Conservation (phyloP, 2,329 filamentous ascomycete genomes). For the Botrytis hyacinthi region DNA sequence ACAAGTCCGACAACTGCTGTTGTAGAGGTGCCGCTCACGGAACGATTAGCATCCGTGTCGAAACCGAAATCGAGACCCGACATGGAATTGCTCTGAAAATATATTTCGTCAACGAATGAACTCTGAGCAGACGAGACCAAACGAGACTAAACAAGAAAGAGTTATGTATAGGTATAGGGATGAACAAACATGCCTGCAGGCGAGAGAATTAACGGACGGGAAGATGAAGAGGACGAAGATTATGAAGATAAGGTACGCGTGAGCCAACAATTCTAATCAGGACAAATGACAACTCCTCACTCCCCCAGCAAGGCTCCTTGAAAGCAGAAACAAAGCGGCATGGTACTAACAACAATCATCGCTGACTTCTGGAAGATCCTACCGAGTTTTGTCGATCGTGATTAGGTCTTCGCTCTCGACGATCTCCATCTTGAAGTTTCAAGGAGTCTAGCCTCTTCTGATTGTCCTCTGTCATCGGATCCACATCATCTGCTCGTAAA, state of each 20-base stretch:
- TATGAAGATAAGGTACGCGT: slow-evolving; percentile 30
- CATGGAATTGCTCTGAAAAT: slow-evolving; percentile 8
- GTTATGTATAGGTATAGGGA: neutral
- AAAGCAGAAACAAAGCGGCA: slow-evolving; percentile 35
- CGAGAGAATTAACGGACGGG: slow-evolving; percentile 18
- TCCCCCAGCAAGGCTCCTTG: slow-evolving; percentile 24
- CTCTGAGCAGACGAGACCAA: slow-evolving; percentile 16
- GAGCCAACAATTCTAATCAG: slow-evolving; percentile 34
- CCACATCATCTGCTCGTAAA: slow-evolving; percentile 68
- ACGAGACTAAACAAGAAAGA: slow-evolving; percentile 19
- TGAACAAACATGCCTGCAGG: slow-evolving; percentile 3
- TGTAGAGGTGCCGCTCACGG: slow-evolving; percentile 20
- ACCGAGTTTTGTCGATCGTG: slow-evolving; percentile 62
- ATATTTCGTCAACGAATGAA: slow-evolving; percentile 28
- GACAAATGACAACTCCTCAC: slow-evolving; percentile 26
- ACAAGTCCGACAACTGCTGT: slow-evolving; percentile 25
- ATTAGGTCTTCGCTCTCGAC: slow-evolving; percentile 51
- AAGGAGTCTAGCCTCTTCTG: slow-evolving; percentile 86
- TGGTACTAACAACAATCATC: slow-evolving; percentile 37
- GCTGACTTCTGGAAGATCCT: slow-evolving; percentile 44
- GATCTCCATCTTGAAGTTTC: slow-evolving; percentile 81
- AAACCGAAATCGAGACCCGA: slow-evolving; percentile 25
- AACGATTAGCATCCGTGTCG: slow-evolving; percentile 15
- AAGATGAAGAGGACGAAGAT: slow-evolving; percentile 20
- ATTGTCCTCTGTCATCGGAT: slow-evolving; percentile 77